These are phyloP conservation scores for Neckera pumila DNA, from an alignment of 225 moss, liverwort and hornwort species.

Conservation along the genomic window DNA sequence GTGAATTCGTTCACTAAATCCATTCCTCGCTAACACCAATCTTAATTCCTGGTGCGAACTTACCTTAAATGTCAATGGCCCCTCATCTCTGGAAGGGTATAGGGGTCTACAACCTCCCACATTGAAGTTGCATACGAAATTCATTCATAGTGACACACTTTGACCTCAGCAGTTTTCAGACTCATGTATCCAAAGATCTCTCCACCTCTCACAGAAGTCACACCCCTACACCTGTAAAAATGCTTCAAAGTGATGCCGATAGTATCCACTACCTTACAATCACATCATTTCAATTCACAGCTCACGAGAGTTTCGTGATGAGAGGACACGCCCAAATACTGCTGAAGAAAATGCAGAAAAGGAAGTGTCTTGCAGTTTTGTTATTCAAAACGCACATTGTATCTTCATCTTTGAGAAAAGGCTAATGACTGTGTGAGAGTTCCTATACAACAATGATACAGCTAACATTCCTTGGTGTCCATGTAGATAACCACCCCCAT, in stretches of 20 bases:
- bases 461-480: slow-evolving; percentile 41
- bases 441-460: slow-evolving; percentile 5
- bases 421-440: not conserved
- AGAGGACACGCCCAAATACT: not conserved
- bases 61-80: not conserved
- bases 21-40: not conserved
- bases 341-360: not conserved
- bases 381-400: not conserved
- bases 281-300: not conserved
- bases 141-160: not conserved
- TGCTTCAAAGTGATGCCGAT: not conserved
- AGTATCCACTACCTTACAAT: not conserved
- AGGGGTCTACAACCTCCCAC: not conserved
- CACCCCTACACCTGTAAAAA: not conserved
- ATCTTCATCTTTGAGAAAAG: not conserved
- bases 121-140: not conserved
- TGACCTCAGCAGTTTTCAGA: not conserved
- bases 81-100: not conserved
- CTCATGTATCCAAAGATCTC: not conserved
- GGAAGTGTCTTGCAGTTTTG: not conserved
- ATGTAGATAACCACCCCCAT: slow-evolving; percentile 83
- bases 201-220: not conserved
- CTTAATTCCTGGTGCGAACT: not conserved
- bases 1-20: not conserved
- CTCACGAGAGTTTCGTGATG: not conserved